Base-by-base conservation (phyloP, 345 rosid genomes). In the Salix arbutifolia region DNA sequence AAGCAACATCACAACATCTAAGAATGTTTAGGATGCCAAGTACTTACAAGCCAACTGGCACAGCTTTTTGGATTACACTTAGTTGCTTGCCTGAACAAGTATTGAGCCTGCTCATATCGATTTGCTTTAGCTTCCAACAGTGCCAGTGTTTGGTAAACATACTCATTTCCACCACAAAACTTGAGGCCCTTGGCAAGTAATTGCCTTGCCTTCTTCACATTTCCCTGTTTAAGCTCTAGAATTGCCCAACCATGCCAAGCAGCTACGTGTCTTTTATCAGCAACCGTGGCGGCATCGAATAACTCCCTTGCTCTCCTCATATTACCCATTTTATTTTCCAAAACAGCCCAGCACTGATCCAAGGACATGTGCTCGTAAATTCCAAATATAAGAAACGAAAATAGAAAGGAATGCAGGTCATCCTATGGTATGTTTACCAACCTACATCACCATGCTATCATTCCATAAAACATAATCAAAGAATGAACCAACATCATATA, bases 211-310 rank as follows among this genome's bases (percentile, higher is more conserved):
- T 93, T 96, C 86, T 88, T 96, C 70, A 93, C 80, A 81, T 92
- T 96, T 58, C 96, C 97, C 78, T 90, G 94, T 78, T 93, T 91
- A 46, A 93, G 87, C 91, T 96, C 99, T 70, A 96, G 83, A 81
- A 93, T 90, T 58, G 98, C 98, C 99, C 97, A 96, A 69, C 98
- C 99, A 81, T 96, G 99, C 99, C 99, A 96, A 11, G 96, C 96
- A 81, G 97, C 98, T 53, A 89, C 73, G 76, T 96, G 99, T 72
- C 84, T 87, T 86, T 90, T 93, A 77, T 96, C 96, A 69, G 98
- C 99, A 71, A 96, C 97, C 0, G 97, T 96, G 31, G 99, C 94
- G 5, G 98, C 99, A 86, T 96, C 98, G 81, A 96, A 92, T 77
- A 96, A 71, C 67, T 96, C 97, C 77, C 99, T 92, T 26, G 98